Conservation (phyloP, 495 filamentous ascomycete species). For the Talaromyces trachyspermus region DNA sequence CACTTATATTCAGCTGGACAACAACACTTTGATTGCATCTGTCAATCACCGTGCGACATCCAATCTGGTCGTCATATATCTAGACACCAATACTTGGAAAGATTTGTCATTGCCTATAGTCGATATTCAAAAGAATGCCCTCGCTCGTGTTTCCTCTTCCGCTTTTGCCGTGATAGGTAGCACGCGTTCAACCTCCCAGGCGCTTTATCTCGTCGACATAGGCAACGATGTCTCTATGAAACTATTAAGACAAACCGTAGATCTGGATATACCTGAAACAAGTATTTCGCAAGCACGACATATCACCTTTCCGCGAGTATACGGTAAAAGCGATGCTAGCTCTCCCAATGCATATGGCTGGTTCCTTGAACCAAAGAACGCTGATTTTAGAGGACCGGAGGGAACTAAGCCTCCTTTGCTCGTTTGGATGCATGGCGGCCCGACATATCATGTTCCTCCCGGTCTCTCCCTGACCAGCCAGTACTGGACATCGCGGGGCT, state of each 20-base stretch:
- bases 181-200: slow-evolving; percentile 14
- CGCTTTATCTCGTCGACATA: slow-evolving; percentile 18
- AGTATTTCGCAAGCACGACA: slow-evolving; percentile 24
- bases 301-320: slow-evolving; percentile 27
- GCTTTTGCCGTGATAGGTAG: slow-evolving; percentile 19
- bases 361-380: slow-evolving; percentile 38
- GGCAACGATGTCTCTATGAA: slow-evolving; percentile 8
- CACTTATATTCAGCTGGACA: slow-evolving; percentile 29
- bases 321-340: slow-evolving; percentile 13
- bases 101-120: slow-evolving; percentile 20
- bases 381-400: slow-evolving; percentile 20
- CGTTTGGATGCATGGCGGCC: slow-evolving; percentile 40
- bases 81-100: slow-evolving; percentile 13
- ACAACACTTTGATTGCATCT: slow-evolving; percentile 27
- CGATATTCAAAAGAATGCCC: slow-evolving; percentile 10
- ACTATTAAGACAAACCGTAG: slow-evolving; percentile 9
- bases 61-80: slow-evolving; percentile 22
- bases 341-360: slow-evolving; percentile 26
- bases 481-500: slow-evolving; percentile 46
- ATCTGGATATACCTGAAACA: slow-evolving; percentile 20
- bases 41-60: slow-evolving; percentile 16
- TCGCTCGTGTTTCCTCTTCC: neutral
- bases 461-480: slow-evolving; percentile 31
- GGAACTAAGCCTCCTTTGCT: slow-evolving; percentile 35
- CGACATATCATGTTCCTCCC: slow-evolving; percentile 28